Conservation (phyloP, 495 filamentous ascomycete species). For the Cercophora newfieldiana region DNA sequence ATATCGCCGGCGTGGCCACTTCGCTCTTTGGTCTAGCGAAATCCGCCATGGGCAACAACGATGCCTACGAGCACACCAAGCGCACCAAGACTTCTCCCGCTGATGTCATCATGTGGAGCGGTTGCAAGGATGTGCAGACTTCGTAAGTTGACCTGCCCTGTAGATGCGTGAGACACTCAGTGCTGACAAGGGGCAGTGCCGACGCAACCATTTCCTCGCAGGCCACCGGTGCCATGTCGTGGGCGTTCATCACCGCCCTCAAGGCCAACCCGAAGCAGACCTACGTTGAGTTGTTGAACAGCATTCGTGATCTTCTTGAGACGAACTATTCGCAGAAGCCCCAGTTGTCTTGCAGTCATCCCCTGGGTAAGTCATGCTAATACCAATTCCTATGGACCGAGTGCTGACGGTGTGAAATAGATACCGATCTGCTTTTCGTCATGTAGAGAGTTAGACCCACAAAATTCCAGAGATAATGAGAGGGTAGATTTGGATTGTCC, state of each 20-base stretch:
- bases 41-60: constrained; percentile 76
- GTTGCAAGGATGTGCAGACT: constrained; percentile 93
- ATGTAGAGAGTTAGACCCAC: constrained; percentile 37
- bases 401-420: constrained; percentile 23
- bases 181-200: constrained; percentile 43
- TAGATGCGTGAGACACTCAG: neutral
- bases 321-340: constrained; percentile 93
- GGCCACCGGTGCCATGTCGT: constrained; percentile 96
- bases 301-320: constrained; percentile 83
- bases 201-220: constrained; percentile 68
- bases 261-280: constrained; percentile 95
- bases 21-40: constrained; percentile 79
- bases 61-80: constrained; percentile 77
- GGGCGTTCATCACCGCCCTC: constrained; percentile 86
- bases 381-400: constrained; percentile 3
- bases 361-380: constrained; percentile 66
- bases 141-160: constrained; percentile 57
- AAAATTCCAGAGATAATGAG: neutral
- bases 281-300: constrained; percentile 91
- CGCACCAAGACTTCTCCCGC: constrained; percentile 92
- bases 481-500: neutral
- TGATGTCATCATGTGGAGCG: constrained; percentile 98
- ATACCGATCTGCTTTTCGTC: constrained; percentile 48
- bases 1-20: constrained; percentile 73
- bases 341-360: constrained; percentile 94